Percentiles rank a stretch among this genome's conserved stretches.
These are phyloP conservation scores for Aureobasidium sp. DNA, from an alignment of 2,329 filamentous ascomycete genomes.

Conservation along the genomic window DNA sequence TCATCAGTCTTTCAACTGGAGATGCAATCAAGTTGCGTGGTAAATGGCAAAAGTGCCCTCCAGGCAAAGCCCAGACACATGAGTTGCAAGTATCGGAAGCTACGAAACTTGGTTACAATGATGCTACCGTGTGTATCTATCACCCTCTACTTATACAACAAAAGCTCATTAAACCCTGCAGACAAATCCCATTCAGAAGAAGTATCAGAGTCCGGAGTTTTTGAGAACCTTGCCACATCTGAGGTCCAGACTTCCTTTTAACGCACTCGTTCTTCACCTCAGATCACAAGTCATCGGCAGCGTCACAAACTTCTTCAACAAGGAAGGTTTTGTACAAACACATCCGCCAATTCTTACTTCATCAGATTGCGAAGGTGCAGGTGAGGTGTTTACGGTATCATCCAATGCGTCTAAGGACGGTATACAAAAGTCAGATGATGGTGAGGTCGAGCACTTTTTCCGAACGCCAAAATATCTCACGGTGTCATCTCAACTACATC, in stretches of 20 bases:
- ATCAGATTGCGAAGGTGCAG: constrained; percentile 96
- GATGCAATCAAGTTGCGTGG: constrained; percentile 82
- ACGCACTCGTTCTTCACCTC: constrained; percentile 82
- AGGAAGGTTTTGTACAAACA: constrained; percentile 78
- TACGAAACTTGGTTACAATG: constrained; percentile 77
- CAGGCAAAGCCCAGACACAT: constrained; percentile 74
- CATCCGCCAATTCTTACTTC: constrained; percentile 97
- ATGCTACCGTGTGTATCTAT: constrained; percentile 73
- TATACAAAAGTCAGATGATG: constrained; percentile 37
- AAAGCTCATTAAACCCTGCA: constrained; percentile 41
- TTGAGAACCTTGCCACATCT: constrained; percentile 91
- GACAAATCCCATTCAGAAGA: constrained; percentile 96
- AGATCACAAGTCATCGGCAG: constrained; percentile 82
- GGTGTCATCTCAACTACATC: constrained; percentile 93
- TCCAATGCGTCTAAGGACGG: constrained; percentile 29
- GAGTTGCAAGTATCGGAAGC: constrained; percentile 82
- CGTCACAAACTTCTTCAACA: constrained; percentile 79
- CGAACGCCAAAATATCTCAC: constrained; percentile 91
- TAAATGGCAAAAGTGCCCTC: constrained; percentile 75
- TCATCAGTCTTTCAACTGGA: constrained; percentile 78
- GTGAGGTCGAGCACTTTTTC: constrained; percentile 71
- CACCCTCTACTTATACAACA: neutral
- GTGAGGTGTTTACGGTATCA: constrained; percentile 85
- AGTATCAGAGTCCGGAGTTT: constrained; percentile 92
- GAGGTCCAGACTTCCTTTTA: constrained; percentile 81